Evolutionary conservation across 202 grass and related monocot species (phyloP).

Genomic region (Brachypodium distachyon): DNA sequence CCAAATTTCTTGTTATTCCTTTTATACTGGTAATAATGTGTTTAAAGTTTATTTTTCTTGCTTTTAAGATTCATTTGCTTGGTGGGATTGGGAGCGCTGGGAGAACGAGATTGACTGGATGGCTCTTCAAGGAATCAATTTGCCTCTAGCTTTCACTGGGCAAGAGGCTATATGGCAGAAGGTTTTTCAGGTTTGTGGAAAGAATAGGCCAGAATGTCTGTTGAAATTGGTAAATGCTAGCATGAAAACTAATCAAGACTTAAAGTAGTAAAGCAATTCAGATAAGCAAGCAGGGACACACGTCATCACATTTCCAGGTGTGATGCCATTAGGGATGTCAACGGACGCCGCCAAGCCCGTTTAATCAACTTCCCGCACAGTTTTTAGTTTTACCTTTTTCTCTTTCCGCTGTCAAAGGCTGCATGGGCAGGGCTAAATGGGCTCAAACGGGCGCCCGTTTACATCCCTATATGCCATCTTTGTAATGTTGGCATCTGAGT

Average conservation of each 20-base stretch:
- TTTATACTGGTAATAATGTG: neutral
- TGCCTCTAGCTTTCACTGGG: constrained; percentile 91
- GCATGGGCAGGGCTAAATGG: too few species aligned
- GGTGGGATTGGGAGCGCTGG: constrained; percentile 92
- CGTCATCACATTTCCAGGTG: neutral
- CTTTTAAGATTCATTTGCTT: constrained; percentile 82
- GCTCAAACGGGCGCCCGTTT: too few species aligned
- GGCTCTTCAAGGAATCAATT: constrained; percentile 96
- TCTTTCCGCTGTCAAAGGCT: too few species aligned
- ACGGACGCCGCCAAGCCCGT: too few species aligned
- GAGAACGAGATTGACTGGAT: constrained; percentile 99
- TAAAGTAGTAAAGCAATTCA: neutral
- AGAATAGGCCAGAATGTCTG: neutral
- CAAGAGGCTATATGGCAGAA: constrained; percentile 91
- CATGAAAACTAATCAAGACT: neutral
- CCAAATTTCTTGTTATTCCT: neutral
- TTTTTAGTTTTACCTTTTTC: too few species aligned
- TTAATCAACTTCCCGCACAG: too few species aligned
- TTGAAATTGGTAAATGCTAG: neutral
- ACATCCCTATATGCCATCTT: too few species aligned
- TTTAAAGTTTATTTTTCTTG: neutral
- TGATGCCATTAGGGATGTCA: too few species aligned
- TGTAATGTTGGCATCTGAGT: neutral
- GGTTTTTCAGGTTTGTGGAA: constrained; percentile 66
- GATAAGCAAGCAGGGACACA: neutral